phyloP scores from a whole-genome alignment of 495 filamentous ascomycete species.

The Terfezia claveryi region DNA sequence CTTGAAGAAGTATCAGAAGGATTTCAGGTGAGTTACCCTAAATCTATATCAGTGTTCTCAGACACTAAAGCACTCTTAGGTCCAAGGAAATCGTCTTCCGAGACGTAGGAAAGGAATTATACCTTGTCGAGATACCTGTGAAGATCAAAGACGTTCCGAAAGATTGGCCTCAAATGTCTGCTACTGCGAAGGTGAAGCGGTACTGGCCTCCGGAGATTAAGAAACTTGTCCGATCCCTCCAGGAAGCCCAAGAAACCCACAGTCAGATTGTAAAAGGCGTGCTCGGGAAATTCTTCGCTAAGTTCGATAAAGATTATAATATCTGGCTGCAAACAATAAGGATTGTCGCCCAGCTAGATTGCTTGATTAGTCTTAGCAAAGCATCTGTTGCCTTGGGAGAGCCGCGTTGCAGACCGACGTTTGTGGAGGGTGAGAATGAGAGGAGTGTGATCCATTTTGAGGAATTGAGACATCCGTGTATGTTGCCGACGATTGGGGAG shows the following conservation, averaged over 20 bases:
- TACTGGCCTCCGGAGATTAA: slow-evolving; percentile 83
- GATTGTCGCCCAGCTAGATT: slow-evolving; percentile 81
- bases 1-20: slow-evolving; percentile 44
- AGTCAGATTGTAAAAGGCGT: slow-evolving; percentile 80
- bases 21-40: slow-evolving; percentile 27
- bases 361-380: slow-evolving; percentile 76
- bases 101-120: slow-evolving; percentile 91
- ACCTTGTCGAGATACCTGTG: slow-evolving; percentile 78
- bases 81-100: slow-evolving; percentile 53
- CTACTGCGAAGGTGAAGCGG: slow-evolving; percentile 70
- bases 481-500: slow-evolving; percentile 65
- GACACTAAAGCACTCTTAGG: slow-evolving; percentile 4
- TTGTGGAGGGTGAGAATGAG: slow-evolving; percentile 46
- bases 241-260: slow-evolving; percentile 88
- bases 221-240: slow-evolving; percentile 56
- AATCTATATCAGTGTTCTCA: background rate
- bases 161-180: slow-evolving; percentile 88
- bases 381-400: slow-evolving; percentile 62
- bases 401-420: slow-evolving; percentile 69
- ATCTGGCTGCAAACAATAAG: slow-evolving; percentile 76
- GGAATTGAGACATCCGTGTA: slow-evolving; percentile 85
- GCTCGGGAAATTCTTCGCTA: slow-evolving; percentile 55
- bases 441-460: slow-evolving; percentile 74
- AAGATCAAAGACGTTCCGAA: slow-evolving; percentile 65
- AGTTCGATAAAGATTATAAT: slow-evolving; percentile 70